Conservation (phyloP, 768 basidiomycete species). For the Hygrocybe punicea region DNA sequence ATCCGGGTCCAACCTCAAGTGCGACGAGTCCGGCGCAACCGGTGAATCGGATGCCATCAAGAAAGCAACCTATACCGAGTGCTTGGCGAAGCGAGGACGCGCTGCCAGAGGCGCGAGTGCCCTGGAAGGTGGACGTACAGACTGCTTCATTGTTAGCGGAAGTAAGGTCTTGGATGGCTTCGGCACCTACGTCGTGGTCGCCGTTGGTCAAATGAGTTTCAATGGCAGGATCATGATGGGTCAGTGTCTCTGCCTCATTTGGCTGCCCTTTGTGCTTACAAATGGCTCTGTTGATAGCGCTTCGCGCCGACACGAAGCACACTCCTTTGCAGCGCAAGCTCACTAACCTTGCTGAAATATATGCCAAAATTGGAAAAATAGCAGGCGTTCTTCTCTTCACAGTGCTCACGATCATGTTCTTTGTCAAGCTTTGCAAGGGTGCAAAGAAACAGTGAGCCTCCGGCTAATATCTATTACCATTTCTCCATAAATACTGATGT, state of each 20-base stretch:
- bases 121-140: slow-evolving; percentile 51
- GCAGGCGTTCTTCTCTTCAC: slow-evolving; percentile 82
- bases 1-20: slow-evolving; percentile 86
- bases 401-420: slow-evolving; percentile 89
- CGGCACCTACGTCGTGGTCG: slow-evolving; percentile 87
- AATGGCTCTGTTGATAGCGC: slow-evolving; percentile 46
- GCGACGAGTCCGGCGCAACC: slow-evolving; percentile 95
- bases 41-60: slow-evolving; percentile 97
- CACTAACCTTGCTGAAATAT: slow-evolving; percentile 89
- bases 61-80: slow-evolving; percentile 54
- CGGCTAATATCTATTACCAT: background rate
- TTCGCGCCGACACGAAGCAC: slow-evolving; percentile 79
- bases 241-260: slow-evolving; percentile 36
- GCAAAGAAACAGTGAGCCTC: slow-evolving; percentile 51
- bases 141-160: slow-evolving; percentile 91
- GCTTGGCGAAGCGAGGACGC: background rate
- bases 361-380: slow-evolving; percentile 85
- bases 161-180: slow-evolving; percentile 93
- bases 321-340: slow-evolving; percentile 94
- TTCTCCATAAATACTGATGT: too few relatives aligned
- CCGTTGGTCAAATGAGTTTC: slow-evolving; percentile 89
- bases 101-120: background rate
- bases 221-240: slow-evolving; percentile 98
- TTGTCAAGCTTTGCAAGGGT: slow-evolving; percentile 73
- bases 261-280: slow-evolving; percentile 3